Evolutionary conservation across 2,329 filamentous ascomycete species (phyloP).

Genomic region (Microcyclospora pomicola): DNA sequence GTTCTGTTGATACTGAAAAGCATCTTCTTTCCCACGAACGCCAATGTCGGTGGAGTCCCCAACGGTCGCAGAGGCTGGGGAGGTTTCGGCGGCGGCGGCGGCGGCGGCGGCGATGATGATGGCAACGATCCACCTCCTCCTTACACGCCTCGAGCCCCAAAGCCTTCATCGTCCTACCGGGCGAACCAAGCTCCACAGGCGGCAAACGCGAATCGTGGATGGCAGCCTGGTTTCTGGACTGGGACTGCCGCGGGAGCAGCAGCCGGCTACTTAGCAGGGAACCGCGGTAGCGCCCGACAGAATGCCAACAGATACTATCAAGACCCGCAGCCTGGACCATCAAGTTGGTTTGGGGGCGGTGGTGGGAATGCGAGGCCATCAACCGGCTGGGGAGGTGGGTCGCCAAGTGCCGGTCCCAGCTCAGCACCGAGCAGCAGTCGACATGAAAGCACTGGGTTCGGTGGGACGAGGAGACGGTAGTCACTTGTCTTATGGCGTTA

Average conservation of each 20-base stretch:
- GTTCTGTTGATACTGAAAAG: conserved; percentile 18
- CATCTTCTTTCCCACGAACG: conserved; percentile 12
- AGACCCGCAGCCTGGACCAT: conserved; percentile 20
- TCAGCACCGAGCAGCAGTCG: conserved; percentile 17
- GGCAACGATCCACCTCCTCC: conserved; percentile 39
- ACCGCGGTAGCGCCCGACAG: conserved; percentile 6
- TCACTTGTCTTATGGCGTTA: too few species aligned
- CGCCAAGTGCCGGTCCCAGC: conserved; percentile 8
- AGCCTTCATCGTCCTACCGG: conserved; percentile 5
- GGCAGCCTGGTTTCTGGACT: conserved; percentile 63
- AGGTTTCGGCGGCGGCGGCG: conserved; percentile 29
- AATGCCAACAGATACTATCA: neutral
- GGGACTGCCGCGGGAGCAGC: conserved; percentile 55
- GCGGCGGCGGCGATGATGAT: conserved; percentile 26
- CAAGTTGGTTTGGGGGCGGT: conserved; percentile 14
- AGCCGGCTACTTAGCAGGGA: conserved; percentile 47
- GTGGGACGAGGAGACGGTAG: conserved; percentile 20
- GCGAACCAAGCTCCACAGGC: conserved; percentile 3
- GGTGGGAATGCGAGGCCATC: conserved; percentile 3
- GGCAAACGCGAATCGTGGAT: conserved; percentile 30
- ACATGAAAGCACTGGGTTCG: conserved; percentile 23
- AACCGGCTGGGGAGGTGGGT: conserved; percentile 3
- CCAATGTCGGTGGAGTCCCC: conserved; percentile 4
- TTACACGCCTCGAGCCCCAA: conserved; percentile 22
- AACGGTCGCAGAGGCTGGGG: conserved; percentile 27